Evolutionary conservation across 2,329 filamentous ascomycete genomes (phyloP), one percentile per base, ranked within the genome.

Genomic region (Aspergillus sp.): DNA sequence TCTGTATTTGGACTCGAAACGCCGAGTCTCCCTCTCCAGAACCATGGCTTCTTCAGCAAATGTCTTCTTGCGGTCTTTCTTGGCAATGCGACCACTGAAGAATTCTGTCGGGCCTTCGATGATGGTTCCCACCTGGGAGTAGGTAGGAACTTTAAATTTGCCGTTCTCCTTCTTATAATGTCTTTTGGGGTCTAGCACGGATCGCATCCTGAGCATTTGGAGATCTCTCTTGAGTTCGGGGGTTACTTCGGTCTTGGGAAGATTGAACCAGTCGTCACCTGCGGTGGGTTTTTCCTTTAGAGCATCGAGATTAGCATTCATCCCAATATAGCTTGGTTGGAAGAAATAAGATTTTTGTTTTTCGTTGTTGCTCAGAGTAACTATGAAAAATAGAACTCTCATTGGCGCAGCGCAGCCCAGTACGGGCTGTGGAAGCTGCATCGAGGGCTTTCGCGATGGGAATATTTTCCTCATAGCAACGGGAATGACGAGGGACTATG

Each of bases 101-200:
- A 87, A 96, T 66, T 97, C 93, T 1, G 90, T 92, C 1, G 91
- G 86, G 1, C 92, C 92, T 65, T 95, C 87, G 51, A 96, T 82
- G 54, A 99, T 84, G 5, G 89, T 93, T 52, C 93, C 94, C 24
- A 96, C 84, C 64, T 95, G 90, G 17, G 89, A 95, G 68, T 88
- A 97, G 55, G 90, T 85, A 1, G 94, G 94, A 1, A 87, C 74
- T 55, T 83, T 78, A 53, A 82, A 79, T 67, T 88, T 91, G 50
- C 84, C 81, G 47, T 76, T 82, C 47, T 93, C 86, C 72, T 96
- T 97, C 70, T 93, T 95, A 79, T 95, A 95, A 65, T 93, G 88
- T 46, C 88, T 81, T 69, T 97, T 93, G 1, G 91, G 86, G 60
- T 97, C 93, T 19, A 97, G 79, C 17, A 96, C 86, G 51, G 86